Percentiles rank a stretch among this genome's conserved stretches.
Evolutionary conservation across 768 basidiomycete genomes (phyloP).

Genomic region (Guyanaporus albipodus): DNA sequence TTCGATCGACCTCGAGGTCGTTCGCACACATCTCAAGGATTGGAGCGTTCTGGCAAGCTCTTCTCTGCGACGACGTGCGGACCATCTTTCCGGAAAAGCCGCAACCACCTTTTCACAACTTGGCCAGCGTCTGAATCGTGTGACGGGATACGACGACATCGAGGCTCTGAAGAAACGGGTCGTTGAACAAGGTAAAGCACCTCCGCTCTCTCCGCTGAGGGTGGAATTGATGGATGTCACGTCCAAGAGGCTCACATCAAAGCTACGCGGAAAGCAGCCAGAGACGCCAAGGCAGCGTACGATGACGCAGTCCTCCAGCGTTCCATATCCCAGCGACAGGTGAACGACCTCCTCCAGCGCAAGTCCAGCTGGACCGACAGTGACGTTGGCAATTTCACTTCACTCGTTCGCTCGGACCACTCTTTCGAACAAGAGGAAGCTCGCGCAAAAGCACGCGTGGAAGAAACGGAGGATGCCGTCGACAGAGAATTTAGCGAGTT

Average conservation of each 20-base stretch:
- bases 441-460: slow-evolving; percentile 61
- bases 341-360: slow-evolving; percentile 91
- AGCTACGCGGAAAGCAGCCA: slow-evolving; percentile 60
- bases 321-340: slow-evolving; percentile 86
- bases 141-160: slow-evolving; percentile 91
- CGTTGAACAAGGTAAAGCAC: slow-evolving; percentile 68
- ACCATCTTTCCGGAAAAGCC: slow-evolving; percentile 54
- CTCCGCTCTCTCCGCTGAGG: not conserved
- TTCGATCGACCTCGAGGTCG: slow-evolving; percentile 26
- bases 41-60: slow-evolving; percentile 41
- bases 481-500: slow-evolving; percentile 86
- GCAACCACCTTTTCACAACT: slow-evolving; percentile 65
- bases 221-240: not conserved
- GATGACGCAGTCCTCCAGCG: slow-evolving; percentile 77
- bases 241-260: slow-evolving; percentile 69
- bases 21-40: slow-evolving; percentile 38
- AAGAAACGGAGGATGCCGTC: slow-evolving; percentile 70
- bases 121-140: slow-evolving; percentile 75
- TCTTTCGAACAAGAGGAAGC: slow-evolving; percentile 76
- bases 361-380: slow-evolving; percentile 90
- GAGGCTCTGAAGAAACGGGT: slow-evolving; percentile 77
- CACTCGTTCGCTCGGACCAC: slow-evolving; percentile 88
- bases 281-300: slow-evolving; percentile 69
- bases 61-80: slow-evolving; percentile 46
- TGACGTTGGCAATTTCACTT: slow-evolving; percentile 86